Percentiles rank a stretch among this genome's conserved stretches.
These are phyloP conservation scores for Fragaria vesca DNA, from an alignment of 306 rosid species.

Conservation along the genomic window DNA sequence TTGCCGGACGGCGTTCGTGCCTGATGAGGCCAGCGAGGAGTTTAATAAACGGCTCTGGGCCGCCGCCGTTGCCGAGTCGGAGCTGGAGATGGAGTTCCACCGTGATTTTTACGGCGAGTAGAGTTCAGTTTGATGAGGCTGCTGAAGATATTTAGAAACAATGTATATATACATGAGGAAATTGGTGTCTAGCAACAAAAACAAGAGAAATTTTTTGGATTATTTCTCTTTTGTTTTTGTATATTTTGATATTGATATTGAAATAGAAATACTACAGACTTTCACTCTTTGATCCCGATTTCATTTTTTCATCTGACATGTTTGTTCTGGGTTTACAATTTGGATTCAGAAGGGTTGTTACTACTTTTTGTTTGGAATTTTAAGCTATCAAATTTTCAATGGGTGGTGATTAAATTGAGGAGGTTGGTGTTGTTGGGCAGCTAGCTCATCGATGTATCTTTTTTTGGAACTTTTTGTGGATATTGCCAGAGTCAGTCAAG, in stretches of 20 bases:
- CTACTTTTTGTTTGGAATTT: neutral
- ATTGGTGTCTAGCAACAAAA: neutral
- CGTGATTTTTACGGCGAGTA: conserved; percentile 34
- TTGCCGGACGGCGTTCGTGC: conserved; percentile 75
- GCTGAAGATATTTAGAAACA: conserved; percentile 1
- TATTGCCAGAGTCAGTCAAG: conserved; percentile 23
- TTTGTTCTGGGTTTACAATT: neutral
- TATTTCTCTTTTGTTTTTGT: conserved; percentile 20
- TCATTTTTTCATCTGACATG: neutral
- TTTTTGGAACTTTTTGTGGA: neutral
- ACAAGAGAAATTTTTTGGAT: neutral
- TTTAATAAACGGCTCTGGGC: conserved; percentile 74
- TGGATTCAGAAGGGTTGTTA: neutral
- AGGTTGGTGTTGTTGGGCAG: conserved; percentile 14
- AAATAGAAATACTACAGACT: neutral
- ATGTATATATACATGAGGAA: conserved; percentile 25
- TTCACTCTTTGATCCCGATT: neutral
- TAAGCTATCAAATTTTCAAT: neutral
- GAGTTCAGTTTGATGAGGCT: conserved; percentile 37
- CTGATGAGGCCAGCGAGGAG: conserved; percentile 48
- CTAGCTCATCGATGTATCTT: conserved; percentile 1
- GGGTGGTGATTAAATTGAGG: neutral
- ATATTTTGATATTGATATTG: neutral
- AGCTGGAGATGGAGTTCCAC: neutral
- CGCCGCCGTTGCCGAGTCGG: conserved; percentile 40